Evolutionary conservation across 2,329 filamentous ascomycete genomes (phyloP).

Genomic region (Tothia fuscella): DNA sequence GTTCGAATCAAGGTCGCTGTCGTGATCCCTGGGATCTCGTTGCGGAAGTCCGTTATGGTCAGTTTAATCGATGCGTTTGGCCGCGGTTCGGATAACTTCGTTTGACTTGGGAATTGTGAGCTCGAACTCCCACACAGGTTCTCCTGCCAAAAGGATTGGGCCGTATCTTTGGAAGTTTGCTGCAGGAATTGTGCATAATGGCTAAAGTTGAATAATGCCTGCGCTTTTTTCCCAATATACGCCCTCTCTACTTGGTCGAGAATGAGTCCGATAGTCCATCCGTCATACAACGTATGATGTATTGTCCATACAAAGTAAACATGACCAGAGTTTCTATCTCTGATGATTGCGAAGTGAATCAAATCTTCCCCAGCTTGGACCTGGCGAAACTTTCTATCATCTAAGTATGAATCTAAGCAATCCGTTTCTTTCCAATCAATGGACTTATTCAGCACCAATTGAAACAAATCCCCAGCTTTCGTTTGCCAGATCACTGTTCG

Average conservation of each 20-base stretch:
- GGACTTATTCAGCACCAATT: conserved; percentile 24
- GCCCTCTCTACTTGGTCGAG: conserved; percentile 49
- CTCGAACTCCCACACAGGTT: too few species aligned
- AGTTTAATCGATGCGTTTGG: too few species aligned
- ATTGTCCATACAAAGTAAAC: conserved; percentile 42
- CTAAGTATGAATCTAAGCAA: too few species aligned
- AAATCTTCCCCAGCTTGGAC: conserved; percentile 19
- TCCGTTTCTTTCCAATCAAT: conserved; percentile 23
- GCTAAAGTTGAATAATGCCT: too few species aligned
- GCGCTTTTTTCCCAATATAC: conserved; percentile 20
- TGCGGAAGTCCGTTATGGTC: too few species aligned
- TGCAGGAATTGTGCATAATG: too few species aligned
- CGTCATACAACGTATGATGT: conserved; percentile 81
- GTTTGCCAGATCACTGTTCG: conserved; percentile 29
- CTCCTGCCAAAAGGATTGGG: too few species aligned
- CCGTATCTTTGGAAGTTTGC: too few species aligned
- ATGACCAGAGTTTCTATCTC: too few species aligned
- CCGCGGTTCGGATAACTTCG: background rate
- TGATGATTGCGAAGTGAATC: conserved; percentile 23
- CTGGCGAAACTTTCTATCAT: conserved; percentile 16
- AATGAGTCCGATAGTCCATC: conserved; percentile 75
- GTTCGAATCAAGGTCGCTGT: too few species aligned
- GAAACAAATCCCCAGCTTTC: conserved; percentile 24
- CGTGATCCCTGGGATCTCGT: too few species aligned
- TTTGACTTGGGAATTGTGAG: conserved; percentile 25